Conservation (phyloP, 1,284 basidiomycete species). For the Trichosporon asahii region DNA sequence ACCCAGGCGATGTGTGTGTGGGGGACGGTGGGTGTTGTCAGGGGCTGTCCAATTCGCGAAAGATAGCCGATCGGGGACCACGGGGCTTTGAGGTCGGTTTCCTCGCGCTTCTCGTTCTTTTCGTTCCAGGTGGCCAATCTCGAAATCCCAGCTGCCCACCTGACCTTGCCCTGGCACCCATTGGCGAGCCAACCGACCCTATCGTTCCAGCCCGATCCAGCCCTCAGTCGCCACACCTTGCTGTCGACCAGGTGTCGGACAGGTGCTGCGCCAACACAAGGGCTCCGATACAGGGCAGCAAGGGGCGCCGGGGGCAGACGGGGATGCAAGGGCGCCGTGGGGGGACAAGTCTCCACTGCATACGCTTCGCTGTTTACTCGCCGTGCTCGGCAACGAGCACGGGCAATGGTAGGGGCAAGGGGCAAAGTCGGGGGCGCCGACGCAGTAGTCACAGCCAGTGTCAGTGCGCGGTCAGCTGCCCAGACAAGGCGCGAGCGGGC, state of each 20-base stretch:
- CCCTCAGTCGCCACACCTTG: not conserved
- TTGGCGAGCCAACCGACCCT: not conserved
- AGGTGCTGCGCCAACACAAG: not conserved
- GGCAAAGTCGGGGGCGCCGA: not conserved
- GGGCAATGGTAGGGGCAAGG: not conserved
- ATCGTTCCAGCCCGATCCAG: not conserved
- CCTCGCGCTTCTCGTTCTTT: not conserved
- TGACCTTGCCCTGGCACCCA: not conserved
- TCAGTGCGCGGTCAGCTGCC: not conserved
- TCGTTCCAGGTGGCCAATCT: not conserved
- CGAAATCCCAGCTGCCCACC: not conserved
- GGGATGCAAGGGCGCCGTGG: not conserved
- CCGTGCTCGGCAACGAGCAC: not conserved
- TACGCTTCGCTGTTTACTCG: not conserved
- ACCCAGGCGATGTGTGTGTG: not conserved
- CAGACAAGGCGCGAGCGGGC: not conserved
- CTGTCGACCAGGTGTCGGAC: not conserved
- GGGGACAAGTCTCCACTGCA: no score
- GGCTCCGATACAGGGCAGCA: not conserved
- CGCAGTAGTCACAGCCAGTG: not conserved
- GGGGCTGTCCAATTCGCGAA: not conserved
- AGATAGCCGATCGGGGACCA: not conserved
- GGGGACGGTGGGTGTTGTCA: not conserved
- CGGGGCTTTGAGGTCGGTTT: not conserved
- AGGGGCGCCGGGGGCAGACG: not conserved